phyloP scores from a whole-genome alignment of 768 basidiomycete species.

The Boletus tylopilopsis region DNA sequence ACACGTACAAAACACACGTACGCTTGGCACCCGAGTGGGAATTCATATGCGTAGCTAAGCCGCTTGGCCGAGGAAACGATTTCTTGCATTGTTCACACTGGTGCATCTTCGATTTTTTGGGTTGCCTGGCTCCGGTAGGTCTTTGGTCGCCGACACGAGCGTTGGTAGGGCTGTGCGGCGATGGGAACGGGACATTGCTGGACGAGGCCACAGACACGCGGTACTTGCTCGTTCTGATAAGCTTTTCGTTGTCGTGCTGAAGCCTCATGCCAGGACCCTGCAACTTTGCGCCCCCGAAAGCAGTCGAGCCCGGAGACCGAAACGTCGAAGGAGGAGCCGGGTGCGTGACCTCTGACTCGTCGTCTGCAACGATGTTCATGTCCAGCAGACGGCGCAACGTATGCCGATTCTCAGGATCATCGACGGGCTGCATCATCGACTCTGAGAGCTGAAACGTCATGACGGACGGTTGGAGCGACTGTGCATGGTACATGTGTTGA shows the following conservation, averaged over 20 bases:
- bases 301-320: neutral
- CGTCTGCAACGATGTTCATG: slow-evolving; percentile 16
- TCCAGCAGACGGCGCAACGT: slow-evolving; percentile 16
- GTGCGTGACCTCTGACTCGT: slow-evolving; percentile 10
- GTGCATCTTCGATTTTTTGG: slow-evolving; percentile 48
- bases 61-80: slow-evolving; percentile 48
- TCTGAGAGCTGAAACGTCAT: slow-evolving; percentile 32
- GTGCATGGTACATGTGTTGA: slow-evolving; percentile 6
- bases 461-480: slow-evolving; percentile 22
- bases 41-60: slow-evolving; percentile 52
- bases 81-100: slow-evolving; percentile 42
- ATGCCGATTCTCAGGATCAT: slow-evolving; percentile 27
- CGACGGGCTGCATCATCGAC: slow-evolving; percentile 19
- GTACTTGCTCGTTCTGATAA: slow-evolving; percentile 8
- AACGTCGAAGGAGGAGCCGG: slow-evolving; percentile 3
- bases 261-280: slow-evolving; percentile 27
- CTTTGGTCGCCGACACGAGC: slow-evolving; percentile 9
- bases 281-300: slow-evolving; percentile 1
- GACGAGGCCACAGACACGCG: slow-evolving; percentile 9
- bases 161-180: slow-evolving; percentile 5
- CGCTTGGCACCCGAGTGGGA: slow-evolving; percentile 49
- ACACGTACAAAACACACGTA: slow-evolving; percentile 25
- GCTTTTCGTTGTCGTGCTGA: slow-evolving; percentile 13
- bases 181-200: slow-evolving; percentile 4
- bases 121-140: slow-evolving; percentile 6